Conservation (phyloP, 2,329 filamentous ascomycete genomes). For the Fusarium circinatum region DNA sequence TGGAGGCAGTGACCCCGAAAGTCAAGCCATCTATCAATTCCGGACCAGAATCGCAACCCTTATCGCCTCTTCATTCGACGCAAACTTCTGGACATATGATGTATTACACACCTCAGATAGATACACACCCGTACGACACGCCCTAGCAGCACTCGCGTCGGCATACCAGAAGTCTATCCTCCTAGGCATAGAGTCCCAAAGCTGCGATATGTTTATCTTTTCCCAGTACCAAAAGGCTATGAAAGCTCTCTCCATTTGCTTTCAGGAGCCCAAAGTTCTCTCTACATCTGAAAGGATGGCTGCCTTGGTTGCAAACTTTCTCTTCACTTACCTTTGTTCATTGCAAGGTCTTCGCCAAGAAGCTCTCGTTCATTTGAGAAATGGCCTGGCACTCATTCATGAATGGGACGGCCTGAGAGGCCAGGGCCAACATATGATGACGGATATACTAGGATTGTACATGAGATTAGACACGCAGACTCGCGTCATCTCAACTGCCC, state of each 20-base stretch:
- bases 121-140: neutral
- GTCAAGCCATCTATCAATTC: slow-evolving; percentile 4
- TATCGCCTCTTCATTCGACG: neutral
- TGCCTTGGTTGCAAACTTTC: neutral
- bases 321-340: neutral
- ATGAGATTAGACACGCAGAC: neutral
- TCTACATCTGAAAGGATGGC: neutral
- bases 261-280: fast-evolving
- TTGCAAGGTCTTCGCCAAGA: neutral
- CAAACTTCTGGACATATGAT: neutral
- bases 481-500: neutral
- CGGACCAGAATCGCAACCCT: neutral
- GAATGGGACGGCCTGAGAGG: neutral
- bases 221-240: neutral
- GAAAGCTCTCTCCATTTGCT: neutral
- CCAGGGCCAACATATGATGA: fast-evolving
- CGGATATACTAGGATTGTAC: neutral
- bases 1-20: neutral
- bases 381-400: neutral
- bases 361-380: neutral
- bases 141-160: neutral
- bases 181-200: neutral
- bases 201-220: neutral
- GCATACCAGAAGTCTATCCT: slow-evolving; percentile 2
- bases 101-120: neutral